Evolutionary conservation across 352 stramenopile genomes (phyloP).

Genomic region (Pythium apleroticum): DNA sequence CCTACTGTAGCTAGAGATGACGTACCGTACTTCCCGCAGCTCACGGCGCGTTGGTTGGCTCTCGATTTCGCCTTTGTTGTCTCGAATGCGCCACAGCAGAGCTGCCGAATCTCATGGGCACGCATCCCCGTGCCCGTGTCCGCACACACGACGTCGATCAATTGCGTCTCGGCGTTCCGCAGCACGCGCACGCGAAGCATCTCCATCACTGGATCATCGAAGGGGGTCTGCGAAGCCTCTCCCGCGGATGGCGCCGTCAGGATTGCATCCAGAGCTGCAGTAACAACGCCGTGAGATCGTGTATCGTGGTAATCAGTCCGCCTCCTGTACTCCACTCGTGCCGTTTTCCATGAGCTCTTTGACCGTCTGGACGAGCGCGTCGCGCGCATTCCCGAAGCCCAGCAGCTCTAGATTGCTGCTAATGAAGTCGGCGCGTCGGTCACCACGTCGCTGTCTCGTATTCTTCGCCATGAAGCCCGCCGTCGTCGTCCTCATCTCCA

Average conservation of each 20-base stretch:
- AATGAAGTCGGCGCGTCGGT: constrained; percentile 51
- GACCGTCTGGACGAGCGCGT: constrained; percentile 70
- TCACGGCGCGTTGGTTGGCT: constrained; percentile 14
- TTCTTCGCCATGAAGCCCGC: constrained; percentile 6
- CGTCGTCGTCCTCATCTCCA: background rate
- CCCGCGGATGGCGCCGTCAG: constrained; percentile 26
- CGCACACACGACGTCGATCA: constrained; percentile 68
- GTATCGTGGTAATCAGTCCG: no score
- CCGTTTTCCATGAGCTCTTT: constrained; percentile 87
- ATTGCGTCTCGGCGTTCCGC: constrained; percentile 26
- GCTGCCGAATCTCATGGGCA: constrained; percentile 55
- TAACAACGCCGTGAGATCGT: background rate
- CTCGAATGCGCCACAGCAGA: constrained; percentile 73
- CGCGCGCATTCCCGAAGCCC: constrained; percentile 56
- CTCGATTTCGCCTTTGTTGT: constrained; percentile 46
- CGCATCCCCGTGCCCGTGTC: constrained; percentile 74
- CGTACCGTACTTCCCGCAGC: constrained; percentile 66
- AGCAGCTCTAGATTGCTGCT: constrained; percentile 68
- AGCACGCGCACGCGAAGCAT: constrained; percentile 54
- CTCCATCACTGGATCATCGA: constrained; percentile 18
- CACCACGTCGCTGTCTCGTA: constrained; percentile 6
- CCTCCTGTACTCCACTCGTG: constrained; percentile 20
- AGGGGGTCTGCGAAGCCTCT: constrained; percentile 12
- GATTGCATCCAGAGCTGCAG: constrained; percentile 66
- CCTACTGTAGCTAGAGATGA: background rate